phyloP scores from a whole-genome alignment of 2,329 filamentous ascomycete species.

The Colletotrichum ledebouriae region DNA sequence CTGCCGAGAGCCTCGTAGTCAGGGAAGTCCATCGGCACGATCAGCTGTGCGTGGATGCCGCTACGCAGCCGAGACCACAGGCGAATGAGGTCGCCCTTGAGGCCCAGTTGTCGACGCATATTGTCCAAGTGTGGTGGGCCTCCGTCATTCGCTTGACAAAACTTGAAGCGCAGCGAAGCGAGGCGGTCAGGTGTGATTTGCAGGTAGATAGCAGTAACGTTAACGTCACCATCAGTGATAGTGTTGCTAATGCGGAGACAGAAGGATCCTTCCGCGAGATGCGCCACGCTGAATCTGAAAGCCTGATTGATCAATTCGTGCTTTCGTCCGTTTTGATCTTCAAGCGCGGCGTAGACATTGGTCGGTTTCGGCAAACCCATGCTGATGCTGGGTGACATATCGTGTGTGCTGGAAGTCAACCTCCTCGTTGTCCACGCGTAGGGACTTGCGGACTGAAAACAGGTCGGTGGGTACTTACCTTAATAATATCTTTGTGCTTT shows the following conservation, averaged over 20 bases:
- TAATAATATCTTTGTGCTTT: too few species aligned
- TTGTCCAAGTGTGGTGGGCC: slow-evolving; percentile 1
- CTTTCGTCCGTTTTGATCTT: too few species aligned
- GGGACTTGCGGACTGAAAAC: neutral
- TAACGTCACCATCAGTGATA: neutral
- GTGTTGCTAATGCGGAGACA: neutral
- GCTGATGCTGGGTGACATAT: too few species aligned
- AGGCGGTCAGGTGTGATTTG: slow-evolving; percentile 10
- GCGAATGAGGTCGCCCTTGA: neutral
- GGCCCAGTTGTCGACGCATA: slow-evolving; percentile 11
- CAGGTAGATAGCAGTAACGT: neutral
- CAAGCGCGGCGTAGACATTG: too few species aligned
- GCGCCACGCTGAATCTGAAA: neutral
- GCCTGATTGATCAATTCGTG: neutral
- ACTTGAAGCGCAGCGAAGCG: neutral
- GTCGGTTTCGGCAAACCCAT: too few species aligned
- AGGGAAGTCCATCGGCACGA: neutral
- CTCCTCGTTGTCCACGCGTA: neutral
- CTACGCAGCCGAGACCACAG: neutral
- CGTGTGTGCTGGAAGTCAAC: too few species aligned
- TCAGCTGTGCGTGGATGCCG: neutral
- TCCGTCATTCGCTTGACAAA: neutral
- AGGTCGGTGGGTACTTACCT: too few species aligned
- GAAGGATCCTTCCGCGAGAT: neutral
- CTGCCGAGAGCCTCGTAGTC: neutral